These are phyloP conservation scores for Botrytis hyacinthi DNA, from an alignment of 2,329 filamentous ascomycete species.

Conservation along the genomic window DNA sequence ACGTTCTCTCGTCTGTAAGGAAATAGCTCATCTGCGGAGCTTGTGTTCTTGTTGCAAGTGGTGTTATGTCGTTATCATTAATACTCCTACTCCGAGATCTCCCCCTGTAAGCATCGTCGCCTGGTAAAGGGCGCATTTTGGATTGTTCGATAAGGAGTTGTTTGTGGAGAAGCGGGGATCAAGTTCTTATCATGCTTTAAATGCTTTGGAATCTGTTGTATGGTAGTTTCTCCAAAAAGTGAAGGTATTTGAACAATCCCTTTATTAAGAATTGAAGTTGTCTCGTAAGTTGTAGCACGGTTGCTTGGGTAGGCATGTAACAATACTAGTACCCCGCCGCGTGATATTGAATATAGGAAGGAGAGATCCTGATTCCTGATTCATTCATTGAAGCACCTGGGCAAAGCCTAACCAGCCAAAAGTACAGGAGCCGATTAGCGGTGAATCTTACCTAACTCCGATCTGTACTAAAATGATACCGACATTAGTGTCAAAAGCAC, in stretches of 20 bases:
- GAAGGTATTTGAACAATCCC: conserved; percentile 5
- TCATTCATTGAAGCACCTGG: conserved; percentile 5
- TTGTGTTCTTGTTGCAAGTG: conserved; percentile 39
- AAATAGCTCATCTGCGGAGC: conserved; percentile 52
- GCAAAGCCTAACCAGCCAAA: background rate
- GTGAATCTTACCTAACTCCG: conserved; percentile 7
- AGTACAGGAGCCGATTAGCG: background rate
- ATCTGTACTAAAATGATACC: background rate
- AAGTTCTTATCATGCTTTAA: conserved; percentile 26
- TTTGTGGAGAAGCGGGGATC: conserved; percentile 2
- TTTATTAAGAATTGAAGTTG: conserved; percentile 6
- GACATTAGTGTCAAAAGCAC: background rate
- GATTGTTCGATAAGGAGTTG: conserved; percentile 5
- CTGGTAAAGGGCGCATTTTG: conserved; percentile 48
- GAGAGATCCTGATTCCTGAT: background rate
- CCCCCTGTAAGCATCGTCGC: conserved; percentile 44
- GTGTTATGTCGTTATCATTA: conserved; percentile 41
- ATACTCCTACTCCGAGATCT: conserved; percentile 42
- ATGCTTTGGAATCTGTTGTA: background rate
- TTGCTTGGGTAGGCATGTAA: background rate
- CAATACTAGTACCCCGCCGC: conserved; percentile 18
- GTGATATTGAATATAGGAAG: conserved; percentile 2
- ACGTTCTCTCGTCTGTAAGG: conserved; percentile 49
- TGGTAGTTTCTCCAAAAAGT: background rate
- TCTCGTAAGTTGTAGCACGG: background rate